phyloP scores from a whole-genome alignment of 345 rosid species.

The Acer negundo region DNA sequence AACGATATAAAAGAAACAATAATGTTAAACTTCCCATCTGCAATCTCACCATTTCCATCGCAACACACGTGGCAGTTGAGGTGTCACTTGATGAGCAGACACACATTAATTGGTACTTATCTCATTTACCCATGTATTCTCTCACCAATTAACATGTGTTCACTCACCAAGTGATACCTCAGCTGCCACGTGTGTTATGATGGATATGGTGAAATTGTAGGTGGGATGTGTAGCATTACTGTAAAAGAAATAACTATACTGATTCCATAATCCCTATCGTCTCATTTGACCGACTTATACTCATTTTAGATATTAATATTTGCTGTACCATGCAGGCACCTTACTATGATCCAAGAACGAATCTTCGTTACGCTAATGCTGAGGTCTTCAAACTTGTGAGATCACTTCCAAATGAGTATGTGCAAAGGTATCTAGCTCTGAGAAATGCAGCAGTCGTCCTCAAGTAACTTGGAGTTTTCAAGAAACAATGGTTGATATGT shows the following conservation, averaged over 20 bases:
- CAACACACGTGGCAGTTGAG: too few relatives aligned
- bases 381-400: slow-evolving; percentile 80
- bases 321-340: slow-evolving; percentile 60
- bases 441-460: slow-evolving; percentile 87
- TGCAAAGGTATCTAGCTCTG: slow-evolving; percentile 79
- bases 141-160: too few relatives aligned
- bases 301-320: background rate
- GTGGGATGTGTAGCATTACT: too few relatives aligned
- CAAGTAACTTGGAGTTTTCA: slow-evolving; percentile 40
- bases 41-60: too few relatives aligned
- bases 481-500: background rate
- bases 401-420: slow-evolving; percentile 77
- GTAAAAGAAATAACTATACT: too few relatives aligned
- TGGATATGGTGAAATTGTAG: too few relatives aligned
- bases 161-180: too few relatives aligned
- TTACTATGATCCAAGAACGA: slow-evolving; percentile 80
- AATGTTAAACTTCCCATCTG: too few relatives aligned
- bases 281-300: background rate
- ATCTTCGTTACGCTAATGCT: slow-evolving; percentile 75
- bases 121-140: too few relatives aligned
- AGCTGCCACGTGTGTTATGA: too few relatives aligned
- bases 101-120: too few relatives aligned
- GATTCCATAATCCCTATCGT: background rate
- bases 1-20: background rate
- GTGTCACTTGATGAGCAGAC: too few relatives aligned